These are phyloP conservation scores for Cyclotella cryptica DNA, from an alignment of 108 stramenopile species.

Conservation along the genomic window DNA sequence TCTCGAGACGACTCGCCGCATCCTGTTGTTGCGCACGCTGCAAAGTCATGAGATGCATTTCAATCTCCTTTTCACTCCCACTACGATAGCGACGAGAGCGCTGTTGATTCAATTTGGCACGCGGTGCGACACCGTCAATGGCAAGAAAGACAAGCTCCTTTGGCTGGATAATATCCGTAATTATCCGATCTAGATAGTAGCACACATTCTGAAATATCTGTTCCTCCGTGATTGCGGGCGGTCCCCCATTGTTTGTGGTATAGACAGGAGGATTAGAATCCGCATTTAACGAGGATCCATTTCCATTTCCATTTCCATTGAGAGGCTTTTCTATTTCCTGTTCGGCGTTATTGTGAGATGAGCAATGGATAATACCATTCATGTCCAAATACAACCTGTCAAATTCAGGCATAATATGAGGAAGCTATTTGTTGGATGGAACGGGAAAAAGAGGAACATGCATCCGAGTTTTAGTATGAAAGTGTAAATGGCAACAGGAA, in stretches of 20 bases:
- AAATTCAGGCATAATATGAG: constrained; percentile 84
- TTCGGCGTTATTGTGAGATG: constrained; percentile 92
- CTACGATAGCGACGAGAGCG: constrained; percentile 94
- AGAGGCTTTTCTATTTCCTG: constrained; percentile 51
- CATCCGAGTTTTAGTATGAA: too few species aligned
- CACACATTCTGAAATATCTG: constrained; percentile 86
- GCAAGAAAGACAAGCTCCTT: constrained; percentile 93
- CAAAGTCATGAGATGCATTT: constrained; percentile 69
- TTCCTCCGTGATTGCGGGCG: constrained; percentile 54
- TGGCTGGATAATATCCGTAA: constrained; percentile 90
- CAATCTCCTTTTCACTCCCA: constrained; percentile 88
- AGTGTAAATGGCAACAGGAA: background rate
- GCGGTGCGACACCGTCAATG: constrained; percentile 98
- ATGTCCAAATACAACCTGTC: constrained; percentile 97
- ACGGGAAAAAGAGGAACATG: background rate
- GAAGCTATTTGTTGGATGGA: constrained; percentile 9
- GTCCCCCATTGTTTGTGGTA: constrained; percentile 8
- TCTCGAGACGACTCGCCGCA: constrained; percentile 33
- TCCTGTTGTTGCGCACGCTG: constrained; percentile 57
- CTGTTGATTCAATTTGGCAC: constrained; percentile 99
- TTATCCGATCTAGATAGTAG: constrained; percentile 92
- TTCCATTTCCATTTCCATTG: constrained; percentile 11
- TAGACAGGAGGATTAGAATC: constrained; percentile 19
- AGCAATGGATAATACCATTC: constrained; percentile 98
- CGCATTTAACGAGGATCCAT: constrained; percentile 9